Evolutionary conservation across 2,329 filamentous ascomycete genomes (phyloP).

Genomic region (Tolypocladium ovalisporum): DNA sequence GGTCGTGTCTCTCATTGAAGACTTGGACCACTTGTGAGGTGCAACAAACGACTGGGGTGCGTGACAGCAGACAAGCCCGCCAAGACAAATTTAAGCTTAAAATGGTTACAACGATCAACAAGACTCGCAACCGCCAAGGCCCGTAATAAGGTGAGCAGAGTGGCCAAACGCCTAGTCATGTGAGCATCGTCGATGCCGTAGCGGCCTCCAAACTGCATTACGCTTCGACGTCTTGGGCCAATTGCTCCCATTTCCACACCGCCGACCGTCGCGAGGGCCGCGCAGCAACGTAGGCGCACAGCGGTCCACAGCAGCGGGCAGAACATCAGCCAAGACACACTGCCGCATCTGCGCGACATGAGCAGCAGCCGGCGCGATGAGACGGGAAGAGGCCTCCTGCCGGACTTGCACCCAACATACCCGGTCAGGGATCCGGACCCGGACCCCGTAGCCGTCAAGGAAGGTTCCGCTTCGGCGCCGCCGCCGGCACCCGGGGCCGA

Average conservation of each 20-base stretch:
- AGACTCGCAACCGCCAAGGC: not conserved
- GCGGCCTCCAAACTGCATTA: not conserved
- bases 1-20: too few relatives aligned
- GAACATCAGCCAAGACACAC: not conserved
- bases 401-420: not conserved
- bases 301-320: not conserved
- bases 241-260: not conserved
- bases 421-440: not conserved
- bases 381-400: not conserved
- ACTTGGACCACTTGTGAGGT: too few relatives aligned
- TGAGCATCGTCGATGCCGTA: not conserved
- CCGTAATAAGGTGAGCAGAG: too few relatives aligned
- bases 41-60: not conserved
- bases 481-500: not conserved
- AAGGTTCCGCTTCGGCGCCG: not conserved
- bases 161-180: not conserved
- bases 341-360: not conserved
- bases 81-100: not conserved
- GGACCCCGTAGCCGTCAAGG: not conserved
- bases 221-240: not conserved
- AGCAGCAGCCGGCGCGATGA: not conserved
- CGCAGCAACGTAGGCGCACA: not conserved
- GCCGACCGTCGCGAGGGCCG: not conserved
- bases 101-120: not conserved
- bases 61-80: not conserved